phyloP scores from a whole-genome alignment of 2,329 filamentous ascomycete species.

The Emergomyces africanus region DNA sequence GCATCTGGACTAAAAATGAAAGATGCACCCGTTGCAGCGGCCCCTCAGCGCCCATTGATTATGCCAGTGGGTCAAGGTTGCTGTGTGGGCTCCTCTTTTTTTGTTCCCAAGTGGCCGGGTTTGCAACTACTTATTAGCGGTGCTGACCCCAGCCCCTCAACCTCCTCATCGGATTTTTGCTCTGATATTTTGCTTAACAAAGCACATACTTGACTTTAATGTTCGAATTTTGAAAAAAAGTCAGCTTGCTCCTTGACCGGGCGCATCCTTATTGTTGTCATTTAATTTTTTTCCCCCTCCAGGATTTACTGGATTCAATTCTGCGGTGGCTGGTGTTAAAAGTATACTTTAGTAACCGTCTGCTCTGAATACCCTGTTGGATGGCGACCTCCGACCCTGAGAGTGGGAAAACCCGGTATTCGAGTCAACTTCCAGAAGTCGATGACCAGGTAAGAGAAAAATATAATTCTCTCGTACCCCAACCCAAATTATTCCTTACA shows the following conservation, averaged over 20 bases:
- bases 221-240: neutral
- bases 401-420: neutral
- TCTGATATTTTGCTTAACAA: neutral
- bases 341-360: neutral
- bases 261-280: neutral
- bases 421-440: neutral
- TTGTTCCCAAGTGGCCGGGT: neutral
- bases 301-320: neutral
- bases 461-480: neutral
- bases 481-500: neutral
- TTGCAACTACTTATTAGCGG: neutral
- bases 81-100: neutral
- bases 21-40: neutral
- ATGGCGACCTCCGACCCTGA: neutral
- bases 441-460: neutral
- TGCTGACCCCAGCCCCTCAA: neutral
- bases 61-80: neutral
- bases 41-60: neutral
- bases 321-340: neutral
- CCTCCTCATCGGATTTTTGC: neutral
- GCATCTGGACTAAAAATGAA: neutral
- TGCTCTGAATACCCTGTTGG: too few relatives aligned
- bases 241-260: neutral
- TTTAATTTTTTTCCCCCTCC: neutral
- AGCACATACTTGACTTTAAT: neutral